Percentiles rank a stretch among this genome's conserved stretches.
Conservation (phyloP, 768 basidiomycete genomes). For the Mycena chlorophos region DNA sequence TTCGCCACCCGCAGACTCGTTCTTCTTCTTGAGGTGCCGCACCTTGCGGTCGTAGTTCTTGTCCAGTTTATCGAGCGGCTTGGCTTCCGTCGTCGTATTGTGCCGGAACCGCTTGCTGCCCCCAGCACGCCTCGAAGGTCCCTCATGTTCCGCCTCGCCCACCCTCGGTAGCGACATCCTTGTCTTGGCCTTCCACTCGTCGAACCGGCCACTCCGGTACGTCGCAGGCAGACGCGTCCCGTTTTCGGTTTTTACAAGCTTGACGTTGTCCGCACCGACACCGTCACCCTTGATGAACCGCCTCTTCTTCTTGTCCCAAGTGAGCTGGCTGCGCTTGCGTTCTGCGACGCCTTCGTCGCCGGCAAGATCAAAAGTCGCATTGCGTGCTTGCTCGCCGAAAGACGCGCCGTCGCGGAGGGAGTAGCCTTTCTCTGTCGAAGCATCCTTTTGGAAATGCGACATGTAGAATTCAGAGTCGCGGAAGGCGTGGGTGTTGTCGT, state of each 20-base stretch:
- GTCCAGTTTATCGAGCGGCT: slow-evolving; percentile 74
- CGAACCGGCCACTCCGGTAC: slow-evolving; percentile 91
- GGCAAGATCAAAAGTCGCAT: slow-evolving; percentile 78
- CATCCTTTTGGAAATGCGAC: slow-evolving; percentile 87
- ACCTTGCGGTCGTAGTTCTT: slow-evolving; percentile 74
- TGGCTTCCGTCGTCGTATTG: slow-evolving; percentile 59
- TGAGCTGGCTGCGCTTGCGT: slow-evolving; percentile 63
- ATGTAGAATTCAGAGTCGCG: slow-evolving; percentile 89
- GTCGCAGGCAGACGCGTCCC: slow-evolving; percentile 88
- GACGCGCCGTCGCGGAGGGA: slow-evolving; percentile 87
- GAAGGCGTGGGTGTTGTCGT: slow-evolving; percentile 53
- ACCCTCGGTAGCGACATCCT: slow-evolving; percentile 71
- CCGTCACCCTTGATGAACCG: slow-evolving; percentile 88
- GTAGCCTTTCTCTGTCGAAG: slow-evolving; percentile 91
- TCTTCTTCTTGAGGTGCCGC: slow-evolving; percentile 61
- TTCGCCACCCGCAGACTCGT: slow-evolving; percentile 34
- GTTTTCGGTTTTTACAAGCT: slow-evolving; percentile 90
- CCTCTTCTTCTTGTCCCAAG: slow-evolving; percentile 97
- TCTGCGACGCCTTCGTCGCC: slow-evolving; percentile 70
- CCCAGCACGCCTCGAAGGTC: slow-evolving; percentile 31
- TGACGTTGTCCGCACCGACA: slow-evolving; percentile 87
- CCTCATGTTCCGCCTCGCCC: slow-evolving; percentile 75
- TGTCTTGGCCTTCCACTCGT: slow-evolving; percentile 89
- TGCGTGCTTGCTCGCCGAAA: slow-evolving; percentile 81
- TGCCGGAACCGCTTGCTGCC: slow-evolving; percentile 72